These are phyloP conservation scores for Ceratocystis destructans DNA, from an alignment of 2,329 filamentous ascomycete genomes.

Conservation along the genomic window DNA sequence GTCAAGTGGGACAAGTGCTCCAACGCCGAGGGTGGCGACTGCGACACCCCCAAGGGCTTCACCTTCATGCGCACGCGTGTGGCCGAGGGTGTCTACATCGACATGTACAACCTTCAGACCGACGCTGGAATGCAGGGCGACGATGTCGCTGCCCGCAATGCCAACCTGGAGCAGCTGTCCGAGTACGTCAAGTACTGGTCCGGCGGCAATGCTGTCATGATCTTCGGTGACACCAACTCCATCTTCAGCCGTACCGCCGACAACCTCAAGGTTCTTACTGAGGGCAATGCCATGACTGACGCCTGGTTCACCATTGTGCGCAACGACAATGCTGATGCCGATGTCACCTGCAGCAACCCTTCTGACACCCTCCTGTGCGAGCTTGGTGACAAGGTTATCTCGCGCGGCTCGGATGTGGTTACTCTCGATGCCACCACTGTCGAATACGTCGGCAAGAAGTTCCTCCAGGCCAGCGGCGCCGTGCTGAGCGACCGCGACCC, in stretches of 20 bases:
- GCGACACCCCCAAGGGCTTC: constrained; percentile 56
- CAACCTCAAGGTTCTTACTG: constrained; percentile 39
- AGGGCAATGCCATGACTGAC: constrained; percentile 41
- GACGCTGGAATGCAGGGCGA: constrained; percentile 45
- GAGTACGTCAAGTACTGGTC: constrained; percentile 43
- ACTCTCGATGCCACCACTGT: constrained; percentile 36
- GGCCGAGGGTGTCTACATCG: constrained; percentile 36
- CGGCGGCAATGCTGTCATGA: constrained; percentile 45
- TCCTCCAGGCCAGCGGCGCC: constrained; percentile 42
- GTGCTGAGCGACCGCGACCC: constrained; percentile 53
- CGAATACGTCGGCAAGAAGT: constrained; percentile 41
- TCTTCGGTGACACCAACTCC: constrained; percentile 53
- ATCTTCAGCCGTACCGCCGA: constrained; percentile 47
- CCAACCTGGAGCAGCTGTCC: constrained; percentile 46
- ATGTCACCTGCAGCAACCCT: constrained; percentile 44
- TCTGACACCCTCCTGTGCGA: constrained; percentile 42
- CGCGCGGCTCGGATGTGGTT: constrained; percentile 36
- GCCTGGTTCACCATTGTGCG: constrained; percentile 44
- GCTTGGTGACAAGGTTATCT: constrained; percentile 54
- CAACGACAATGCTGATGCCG: constrained; percentile 32
- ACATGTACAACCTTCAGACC: constrained; percentile 53
- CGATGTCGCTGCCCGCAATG: constrained; percentile 42
- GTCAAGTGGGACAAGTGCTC: constrained; percentile 47
- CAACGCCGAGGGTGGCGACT: constrained; percentile 42
- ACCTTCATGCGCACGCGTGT: constrained; percentile 49